Conservation (phyloP, 108 stramenopile genomes). For the Parmales sp. region DNA sequence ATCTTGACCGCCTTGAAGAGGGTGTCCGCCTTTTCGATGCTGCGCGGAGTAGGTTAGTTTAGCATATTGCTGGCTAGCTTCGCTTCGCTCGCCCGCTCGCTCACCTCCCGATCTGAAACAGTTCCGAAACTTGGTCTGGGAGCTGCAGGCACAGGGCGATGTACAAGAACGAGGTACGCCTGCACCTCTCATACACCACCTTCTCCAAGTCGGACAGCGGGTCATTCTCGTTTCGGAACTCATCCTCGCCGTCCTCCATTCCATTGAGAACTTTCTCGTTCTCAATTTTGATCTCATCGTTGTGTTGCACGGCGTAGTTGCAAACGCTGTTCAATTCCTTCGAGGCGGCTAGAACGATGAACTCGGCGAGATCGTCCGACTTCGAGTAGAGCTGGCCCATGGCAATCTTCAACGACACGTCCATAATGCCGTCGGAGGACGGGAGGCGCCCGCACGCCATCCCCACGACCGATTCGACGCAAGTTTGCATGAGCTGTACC, state of each 20-base stretch:
- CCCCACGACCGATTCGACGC: slow-evolving; percentile 55
- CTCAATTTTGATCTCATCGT: slow-evolving; percentile 35
- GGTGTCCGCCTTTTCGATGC: slow-evolving; percentile 51
- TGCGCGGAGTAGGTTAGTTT: slow-evolving; percentile 46
- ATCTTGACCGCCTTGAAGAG: slow-evolving; percentile 57
- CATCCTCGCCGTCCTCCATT: slow-evolving; percentile 28
- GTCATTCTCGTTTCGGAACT: slow-evolving; percentile 19
- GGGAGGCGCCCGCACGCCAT: slow-evolving; percentile 62
- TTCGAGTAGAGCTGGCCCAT: slow-evolving; percentile 70
- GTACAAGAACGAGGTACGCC: slow-evolving; percentile 46
- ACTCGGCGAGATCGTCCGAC: slow-evolving; percentile 40
- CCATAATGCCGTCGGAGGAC: slow-evolving; percentile 52
- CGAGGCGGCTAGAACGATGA: slow-evolving; percentile 54
- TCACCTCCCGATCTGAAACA: not conserved
- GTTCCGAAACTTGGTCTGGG: not conserved
- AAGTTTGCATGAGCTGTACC: slow-evolving; percentile 37
- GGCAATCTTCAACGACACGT: slow-evolving; percentile 69
- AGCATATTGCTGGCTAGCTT: slow-evolving; percentile 61
- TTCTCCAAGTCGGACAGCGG: slow-evolving; percentile 62
- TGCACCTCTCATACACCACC: slow-evolving; percentile 46
- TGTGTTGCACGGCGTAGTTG: slow-evolving; percentile 42
- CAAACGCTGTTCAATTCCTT: slow-evolving; percentile 47
- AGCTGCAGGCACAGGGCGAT: not conserved
- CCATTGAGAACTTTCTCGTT: slow-evolving; percentile 36
- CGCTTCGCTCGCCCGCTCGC: slow-evolving; percentile 57